These are phyloP conservation scores for Tylopilus felleus DNA, from an alignment of 768 basidiomycete species.

Conservation along the genomic window DNA sequence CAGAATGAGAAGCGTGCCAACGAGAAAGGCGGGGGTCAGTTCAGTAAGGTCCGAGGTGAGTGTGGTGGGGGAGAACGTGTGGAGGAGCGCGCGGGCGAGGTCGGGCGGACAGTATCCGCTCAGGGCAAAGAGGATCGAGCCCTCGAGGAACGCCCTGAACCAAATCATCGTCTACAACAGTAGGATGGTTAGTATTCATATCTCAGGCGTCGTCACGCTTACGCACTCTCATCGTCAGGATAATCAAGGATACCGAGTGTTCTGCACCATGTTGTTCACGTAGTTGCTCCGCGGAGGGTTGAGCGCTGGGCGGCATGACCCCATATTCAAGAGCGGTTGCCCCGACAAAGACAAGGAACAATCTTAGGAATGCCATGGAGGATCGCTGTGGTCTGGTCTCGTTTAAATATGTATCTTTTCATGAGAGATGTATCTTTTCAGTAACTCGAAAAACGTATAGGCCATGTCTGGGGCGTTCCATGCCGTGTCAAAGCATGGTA, in stretches of 20 bases:
- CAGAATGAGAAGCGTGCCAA: slow-evolving; percentile 3
- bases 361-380: neutral
- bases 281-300: slow-evolving; percentile 6
- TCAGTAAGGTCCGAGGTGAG: neutral
- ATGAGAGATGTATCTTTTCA: neutral
- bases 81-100: neutral
- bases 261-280: slow-evolving; percentile 11
- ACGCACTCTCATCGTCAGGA: neutral
- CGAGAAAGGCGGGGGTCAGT: slow-evolving; percentile 4
- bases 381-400: too few species aligned
- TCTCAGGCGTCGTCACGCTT: too few species aligned
- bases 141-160: slow-evolving; percentile 10
- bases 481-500: too few species aligned
- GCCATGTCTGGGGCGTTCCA: neutral
- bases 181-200: neutral
- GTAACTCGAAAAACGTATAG: neutral
- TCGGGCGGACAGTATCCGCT: neutral
- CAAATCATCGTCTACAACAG: neutral
- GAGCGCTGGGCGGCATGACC: slow-evolving; percentile 13
- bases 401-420: neutral
- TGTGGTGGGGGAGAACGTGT: neutral
- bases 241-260: neutral
- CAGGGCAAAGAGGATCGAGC: neutral
- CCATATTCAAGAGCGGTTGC: neutral
- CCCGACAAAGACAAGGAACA: slow-evolving; percentile 4